phyloP scores from a whole-genome alignment of 2,329 filamentous ascomycete species.

The Chrysoporthe deuterocubensis region DNA sequence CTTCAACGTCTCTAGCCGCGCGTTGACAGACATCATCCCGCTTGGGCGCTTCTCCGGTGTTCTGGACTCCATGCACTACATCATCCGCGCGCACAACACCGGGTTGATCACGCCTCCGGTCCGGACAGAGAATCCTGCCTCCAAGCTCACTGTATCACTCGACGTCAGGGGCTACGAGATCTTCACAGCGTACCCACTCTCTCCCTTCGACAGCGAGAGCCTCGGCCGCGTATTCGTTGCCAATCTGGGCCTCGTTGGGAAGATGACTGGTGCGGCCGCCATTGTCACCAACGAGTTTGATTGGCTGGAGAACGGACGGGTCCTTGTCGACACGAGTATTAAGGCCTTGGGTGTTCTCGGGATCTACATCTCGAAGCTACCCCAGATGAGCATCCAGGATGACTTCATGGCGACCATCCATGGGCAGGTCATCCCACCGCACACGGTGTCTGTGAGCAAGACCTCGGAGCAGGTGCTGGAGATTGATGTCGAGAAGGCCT shows the following conservation, averaged over 20 bases:
- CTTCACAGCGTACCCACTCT: conserved; percentile 72
- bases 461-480: conserved; percentile 66
- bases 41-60: conserved; percentile 76
- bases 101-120: conserved; percentile 64
- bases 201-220: conserved; percentile 54
- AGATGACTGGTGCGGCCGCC: conserved; percentile 88
- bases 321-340: conserved; percentile 69
- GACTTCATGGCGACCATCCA: conserved; percentile 78
- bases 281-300: conserved; percentile 66
- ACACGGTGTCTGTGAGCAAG: conserved; percentile 65
- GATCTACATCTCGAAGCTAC: conserved; percentile 75
- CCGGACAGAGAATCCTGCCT: conserved; percentile 45
- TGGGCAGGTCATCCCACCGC: conserved; percentile 68
- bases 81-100: conserved; percentile 73
- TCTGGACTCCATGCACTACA: conserved; percentile 60
- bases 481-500: conserved; percentile 77
- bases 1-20: conserved; percentile 75
- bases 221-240: conserved; percentile 58
- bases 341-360: conserved; percentile 82
- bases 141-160: conserved; percentile 66
- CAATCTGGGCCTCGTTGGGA: conserved; percentile 77
- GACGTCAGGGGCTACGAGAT: conserved; percentile 77
- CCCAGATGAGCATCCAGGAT: conserved; percentile 60
- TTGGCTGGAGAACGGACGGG: conserved; percentile 58
- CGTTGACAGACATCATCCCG: conserved; percentile 70